A percentile compares a stretch with the other conserved stretches of the same genome.
These are phyloP conservation scores for Syzygium syzygioides DNA, from an alignment of 441 rosid species.

Conservation along the genomic window DNA sequence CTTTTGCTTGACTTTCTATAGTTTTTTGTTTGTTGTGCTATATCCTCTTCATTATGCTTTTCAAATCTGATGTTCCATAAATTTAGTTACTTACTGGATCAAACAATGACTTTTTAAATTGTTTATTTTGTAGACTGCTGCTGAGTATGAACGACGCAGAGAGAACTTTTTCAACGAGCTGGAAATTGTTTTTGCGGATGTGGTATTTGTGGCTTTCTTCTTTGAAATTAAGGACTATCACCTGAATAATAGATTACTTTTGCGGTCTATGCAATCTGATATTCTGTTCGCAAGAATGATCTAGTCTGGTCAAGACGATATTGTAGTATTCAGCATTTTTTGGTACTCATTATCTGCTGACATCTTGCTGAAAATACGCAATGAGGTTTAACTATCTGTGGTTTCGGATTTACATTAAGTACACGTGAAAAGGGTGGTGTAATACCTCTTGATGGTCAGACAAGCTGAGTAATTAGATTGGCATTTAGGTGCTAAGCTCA, in stretches of 20 bases:
- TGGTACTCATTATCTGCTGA: not conserved
- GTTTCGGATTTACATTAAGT: not conserved
- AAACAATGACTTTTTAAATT: not conserved
- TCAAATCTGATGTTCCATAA: not conserved
- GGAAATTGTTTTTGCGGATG: constrained; percentile 89
- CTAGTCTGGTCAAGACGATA: not conserved
- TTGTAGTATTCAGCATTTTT: not conserved
- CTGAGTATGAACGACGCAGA: constrained; percentile 84
- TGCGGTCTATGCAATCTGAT: not conserved
- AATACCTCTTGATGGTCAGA: not conserved
- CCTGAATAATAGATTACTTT: not conserved
- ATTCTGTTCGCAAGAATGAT: not conserved
- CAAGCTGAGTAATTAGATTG: not conserved
- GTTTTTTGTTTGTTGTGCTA: not conserved
- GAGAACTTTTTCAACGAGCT: constrained; percentile 94
- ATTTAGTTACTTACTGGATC: not conserved
- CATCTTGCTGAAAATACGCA: not conserved
- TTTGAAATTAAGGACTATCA: not conserved
- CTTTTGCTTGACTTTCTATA: not conserved
- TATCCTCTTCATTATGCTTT: not conserved
- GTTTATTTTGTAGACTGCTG: constrained; percentile 61
- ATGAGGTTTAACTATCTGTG: not conserved
- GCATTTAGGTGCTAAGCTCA: not conserved
- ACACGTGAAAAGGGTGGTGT: not conserved
- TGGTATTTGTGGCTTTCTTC: constrained; percentile 44